Percentiles rank a stretch among this genome's conserved stretches.
Conservation (phyloP, 176 grass and related monocot species). For the Oropetium thomaeum region DNA sequence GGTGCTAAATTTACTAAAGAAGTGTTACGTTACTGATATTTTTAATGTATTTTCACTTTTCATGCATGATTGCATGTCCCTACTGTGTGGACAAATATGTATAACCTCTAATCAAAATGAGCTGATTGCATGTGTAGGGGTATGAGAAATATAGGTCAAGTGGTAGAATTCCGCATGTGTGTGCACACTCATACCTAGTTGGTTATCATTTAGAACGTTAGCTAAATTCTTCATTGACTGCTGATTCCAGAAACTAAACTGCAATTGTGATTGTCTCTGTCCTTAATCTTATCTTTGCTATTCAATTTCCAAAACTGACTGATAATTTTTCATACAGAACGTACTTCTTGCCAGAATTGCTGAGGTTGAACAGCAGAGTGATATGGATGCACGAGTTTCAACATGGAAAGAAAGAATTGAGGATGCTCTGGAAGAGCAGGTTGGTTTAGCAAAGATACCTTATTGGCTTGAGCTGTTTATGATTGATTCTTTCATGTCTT, state of each 20-base stretch:
- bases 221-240: background rate
- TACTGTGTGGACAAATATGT: background rate
- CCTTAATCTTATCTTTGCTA: background rate
- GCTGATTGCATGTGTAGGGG: background rate
- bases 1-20: background rate
- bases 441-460: slow-evolving; percentile 21
- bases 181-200: background rate
- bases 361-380: slow-evolving; percentile 78
- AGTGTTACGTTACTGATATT: background rate
- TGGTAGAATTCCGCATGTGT: too few relatives aligned
- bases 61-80: too few relatives aligned
- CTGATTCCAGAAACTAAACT: background rate
- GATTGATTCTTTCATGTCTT: background rate
- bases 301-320: slow-evolving; percentile 12
- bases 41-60: background rate
- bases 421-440: slow-evolving; percentile 83
- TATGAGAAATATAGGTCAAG: too few relatives aligned
- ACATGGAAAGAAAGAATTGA: slow-evolving; percentile 95
- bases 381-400: slow-evolving; percentile 88
- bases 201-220: slow-evolving; percentile 5
- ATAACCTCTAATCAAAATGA: background rate
- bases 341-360: slow-evolving; percentile 75
- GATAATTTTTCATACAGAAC: slow-evolving; percentile 42
- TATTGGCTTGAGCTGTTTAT: slow-evolving; percentile 12
- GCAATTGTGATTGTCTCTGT: background rate